Evolutionary conservation across 2,329 filamentous ascomycete species (phyloP).

Genomic region (Zopfia rhizophila): DNA sequence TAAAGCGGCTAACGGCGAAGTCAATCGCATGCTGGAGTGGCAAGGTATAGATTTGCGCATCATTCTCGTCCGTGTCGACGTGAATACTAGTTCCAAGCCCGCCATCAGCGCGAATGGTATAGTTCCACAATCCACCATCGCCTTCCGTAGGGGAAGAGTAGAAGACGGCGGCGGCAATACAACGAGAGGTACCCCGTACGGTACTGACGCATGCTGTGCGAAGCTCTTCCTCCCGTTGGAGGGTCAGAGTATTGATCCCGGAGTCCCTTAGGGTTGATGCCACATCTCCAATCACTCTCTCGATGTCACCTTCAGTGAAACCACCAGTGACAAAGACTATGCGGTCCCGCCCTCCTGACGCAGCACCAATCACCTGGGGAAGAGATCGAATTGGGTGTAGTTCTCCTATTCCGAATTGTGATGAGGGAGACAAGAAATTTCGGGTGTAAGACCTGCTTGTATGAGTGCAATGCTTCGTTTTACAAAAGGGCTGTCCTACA

Average conservation of each 20-base stretch:
- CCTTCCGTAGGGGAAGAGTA: constrained; percentile 77
- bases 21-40: constrained; percentile 82
- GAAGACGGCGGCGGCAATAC: constrained; percentile 78
- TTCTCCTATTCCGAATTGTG: constrained; percentile 74
- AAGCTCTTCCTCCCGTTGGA: constrained; percentile 65
- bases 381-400: constrained; percentile 69
- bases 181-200: constrained; percentile 68
- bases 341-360: constrained; percentile 67
- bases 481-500: constrained; percentile 1
- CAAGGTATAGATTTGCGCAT: constrained; percentile 76
- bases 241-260: constrained; percentile 63
- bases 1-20: constrained; percentile 69
- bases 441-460: constrained; percentile 68
- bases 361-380: constrained; percentile 66
- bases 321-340: constrained; percentile 80
- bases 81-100: constrained; percentile 72
- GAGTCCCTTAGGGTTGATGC: constrained; percentile 61
- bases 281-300: constrained; percentile 71
- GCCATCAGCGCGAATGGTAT: constrained; percentile 79
- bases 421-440: constrained; percentile 80
- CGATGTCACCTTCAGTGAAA: constrained; percentile 70
- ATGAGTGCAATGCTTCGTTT: not conserved
- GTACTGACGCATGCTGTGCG: constrained; percentile 65
- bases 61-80: constrained; percentile 70
- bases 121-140: constrained; percentile 75